Conservation (phyloP, 1,139 yeast species). For the Yamadazyma conglobata region DNA sequence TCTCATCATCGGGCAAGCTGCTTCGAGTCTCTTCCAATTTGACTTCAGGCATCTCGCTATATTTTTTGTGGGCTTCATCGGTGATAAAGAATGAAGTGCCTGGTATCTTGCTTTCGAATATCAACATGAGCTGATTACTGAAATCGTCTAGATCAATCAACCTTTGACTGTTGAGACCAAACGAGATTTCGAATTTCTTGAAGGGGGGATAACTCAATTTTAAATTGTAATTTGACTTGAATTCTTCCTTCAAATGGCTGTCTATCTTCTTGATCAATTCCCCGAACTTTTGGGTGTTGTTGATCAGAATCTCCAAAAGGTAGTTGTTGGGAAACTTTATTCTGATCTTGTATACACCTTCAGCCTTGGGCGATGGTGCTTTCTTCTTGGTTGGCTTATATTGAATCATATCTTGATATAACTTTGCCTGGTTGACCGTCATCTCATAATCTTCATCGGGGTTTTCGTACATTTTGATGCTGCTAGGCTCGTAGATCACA, state of each 20-base stretch:
- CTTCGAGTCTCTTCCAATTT: constrained; percentile 32
- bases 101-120: constrained; percentile 24
- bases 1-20: constrained; percentile 20
- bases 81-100: constrained; percentile 21
- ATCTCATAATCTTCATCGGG: constrained; percentile 49
- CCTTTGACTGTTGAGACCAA: constrained; percentile 27
- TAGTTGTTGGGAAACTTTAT: constrained; percentile 53
- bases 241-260: constrained; percentile 36
- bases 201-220: constrained; percentile 47
- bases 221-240: constrained; percentile 29
- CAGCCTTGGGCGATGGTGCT: constrained; percentile 11
- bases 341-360: constrained; percentile 36
- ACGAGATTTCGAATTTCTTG: constrained; percentile 25
- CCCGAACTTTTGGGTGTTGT: constrained; percentile 32
- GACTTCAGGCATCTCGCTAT: constrained; percentile 40
- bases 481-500: constrained; percentile 14
- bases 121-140: constrained; percentile 28
- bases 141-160: constrained; percentile 36
- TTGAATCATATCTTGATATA: constrained; percentile 46
- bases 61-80: constrained; percentile 16
- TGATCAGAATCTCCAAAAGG: constrained; percentile 26
- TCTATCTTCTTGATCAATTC: constrained; percentile 37
- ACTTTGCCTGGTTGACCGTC: constrained; percentile 51
- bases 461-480: constrained; percentile 28
- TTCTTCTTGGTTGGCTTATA: constrained; percentile 18